Evolutionary conservation across 2,329 filamentous ascomycete genomes (phyloP), one percentile per base, ranked within the genome.

Genomic region (Colletotrichum echinochloae): DNA sequence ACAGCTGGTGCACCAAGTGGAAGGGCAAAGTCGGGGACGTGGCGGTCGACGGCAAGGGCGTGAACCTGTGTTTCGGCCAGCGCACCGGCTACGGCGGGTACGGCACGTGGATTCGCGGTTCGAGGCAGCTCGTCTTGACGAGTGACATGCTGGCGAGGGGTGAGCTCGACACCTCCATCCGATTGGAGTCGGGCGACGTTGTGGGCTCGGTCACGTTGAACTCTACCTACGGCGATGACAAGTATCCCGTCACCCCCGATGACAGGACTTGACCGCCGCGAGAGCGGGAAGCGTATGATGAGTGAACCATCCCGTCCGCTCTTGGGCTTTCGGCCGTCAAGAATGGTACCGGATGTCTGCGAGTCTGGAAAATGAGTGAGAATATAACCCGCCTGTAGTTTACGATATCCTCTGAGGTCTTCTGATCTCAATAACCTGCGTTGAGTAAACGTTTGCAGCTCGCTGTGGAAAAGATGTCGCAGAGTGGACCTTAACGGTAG

Each of bases 41-140:
- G 76, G 73, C 74, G 0, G 74, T 82, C 7, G 78, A 77, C 0
- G 86, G 84, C 0, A 84, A 83, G 66, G 84, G 84, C 1, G 74
- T 83, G n/a, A 81, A 84, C 55, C 74, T 87, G 12, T 87, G 85
- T 74, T 92, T 91, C 75, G 89, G 89, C 6, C 88, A 91, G 73
- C 90, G 91, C 73, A 86, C 89, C 0, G 91, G 91, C 0, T 93
- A 93, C 65, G 91, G 91, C 0, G 91, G 91, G 0, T 93, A 93
- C 74, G 89, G 90, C 0, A 82, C 83, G 55, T 92, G 88, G 87
- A 85, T 86, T 12, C 86, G 91, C 0, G 91, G 91, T 1, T 84
- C 85, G 5, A 82, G 89, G 1, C 87, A 91, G 73, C 79, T 92
- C 16, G 74, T 83, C 2, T 73, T 91, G 1, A 79, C 83, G 2